Conservation (phyloP, 352 stramenopile genomes). For the Peronosclerospora sorghi region DNA sequence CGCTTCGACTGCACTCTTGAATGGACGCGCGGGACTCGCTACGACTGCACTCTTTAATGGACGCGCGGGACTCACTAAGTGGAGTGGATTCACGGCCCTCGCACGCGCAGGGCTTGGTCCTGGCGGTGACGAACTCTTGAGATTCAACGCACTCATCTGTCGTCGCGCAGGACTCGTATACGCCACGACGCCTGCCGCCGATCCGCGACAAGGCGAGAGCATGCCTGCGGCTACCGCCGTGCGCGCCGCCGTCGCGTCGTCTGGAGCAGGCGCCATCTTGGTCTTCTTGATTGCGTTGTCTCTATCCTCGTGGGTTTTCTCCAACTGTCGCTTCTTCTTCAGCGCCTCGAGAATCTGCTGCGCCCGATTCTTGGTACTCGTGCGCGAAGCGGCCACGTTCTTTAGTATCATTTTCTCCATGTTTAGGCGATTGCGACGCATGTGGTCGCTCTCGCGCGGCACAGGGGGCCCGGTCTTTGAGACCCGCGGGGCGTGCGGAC, state of each 20-base stretch:
- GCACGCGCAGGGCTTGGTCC: constrained; percentile 15
- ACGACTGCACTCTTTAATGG: constrained; percentile 7
- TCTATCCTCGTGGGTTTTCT: constrained; percentile 18
- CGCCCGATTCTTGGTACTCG: constrained; percentile 59
- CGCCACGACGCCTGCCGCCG: background rate
- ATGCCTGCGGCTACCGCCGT: constrained; percentile 8
- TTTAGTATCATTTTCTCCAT: constrained; percentile 86
- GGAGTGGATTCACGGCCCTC: constrained; percentile 8
- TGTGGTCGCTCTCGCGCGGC: constrained; percentile 26
- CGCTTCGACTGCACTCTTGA: too few relatives aligned
- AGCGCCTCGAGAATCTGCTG: constrained; percentile 65
- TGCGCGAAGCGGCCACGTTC: constrained; percentile 48
- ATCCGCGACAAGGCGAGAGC: constrained; percentile 16
- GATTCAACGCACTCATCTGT: constrained; percentile 5
- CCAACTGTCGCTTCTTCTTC: constrained; percentile 46
- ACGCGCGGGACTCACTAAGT: constrained; percentile 24
- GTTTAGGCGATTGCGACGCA: constrained; percentile 54
- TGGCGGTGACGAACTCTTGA: constrained; percentile 16
- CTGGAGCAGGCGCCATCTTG: constrained; percentile 8
- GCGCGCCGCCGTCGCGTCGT: background rate
- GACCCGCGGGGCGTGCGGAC: background rate
- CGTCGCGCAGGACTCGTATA: constrained; percentile 18
- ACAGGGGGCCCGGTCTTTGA: constrained; percentile 1
- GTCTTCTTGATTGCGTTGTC: constrained; percentile 15
- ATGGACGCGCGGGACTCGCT: too few relatives aligned